Base-by-base conservation (phyloP, 2,329 filamentous ascomycete genomes). In the Remersonia thermophila region DNA sequence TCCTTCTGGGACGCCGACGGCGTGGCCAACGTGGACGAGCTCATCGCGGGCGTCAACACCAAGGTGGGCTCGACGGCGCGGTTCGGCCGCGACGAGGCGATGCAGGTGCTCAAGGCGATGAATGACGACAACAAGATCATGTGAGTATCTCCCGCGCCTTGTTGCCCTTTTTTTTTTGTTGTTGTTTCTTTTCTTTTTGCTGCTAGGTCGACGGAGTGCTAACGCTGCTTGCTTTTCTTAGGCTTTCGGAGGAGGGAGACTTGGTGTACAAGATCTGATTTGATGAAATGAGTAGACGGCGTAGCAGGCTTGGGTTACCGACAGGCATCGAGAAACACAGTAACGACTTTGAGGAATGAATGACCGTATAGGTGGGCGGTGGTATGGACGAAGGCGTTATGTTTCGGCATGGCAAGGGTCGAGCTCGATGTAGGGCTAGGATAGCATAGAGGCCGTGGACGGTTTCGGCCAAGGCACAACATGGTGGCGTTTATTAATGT, bases 1-100 rank as follows among this genome's bases (percentile, higher is more conserved):
- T 69, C 74, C 10, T 59, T 98, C n/a, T 98, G 98, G 55, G 75
- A 79, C 23, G 83, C n/a, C n/a, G n/a, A 93, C 42, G 91, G 96
- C 51, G 76, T 79, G 13, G 85, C 86, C 11, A 71, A 80, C 42
- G 70, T 95, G 2, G 73, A 77, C 43, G 73, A 73, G 17, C 69
- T 98, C 23, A 69, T 95, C 13, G 69, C 69, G 3, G 83, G 83
- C 7, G 82, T 98, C 34, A 98, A 98, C 55, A 63, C 63, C 3
- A 74, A 76, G 48, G 50, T 94, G 50, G 59, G 3, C 54, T 62
- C 17, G 69, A 69, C 4, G 70, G 71, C 7, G 59, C 67, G 20
- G 27, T 98, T 94, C 60, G 69, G 66, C 17, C 69, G 69, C 27
- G 65, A 64, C 0, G 91, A 98, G 59, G 84, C 82, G 1, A 63